A percentile compares a stretch with the other conserved stretches of the same genome.
These are phyloP conservation scores for Recurvomyces mirabilis DNA, from an alignment of 495 filamentous ascomycete genomes.

Conservation along the genomic window DNA sequence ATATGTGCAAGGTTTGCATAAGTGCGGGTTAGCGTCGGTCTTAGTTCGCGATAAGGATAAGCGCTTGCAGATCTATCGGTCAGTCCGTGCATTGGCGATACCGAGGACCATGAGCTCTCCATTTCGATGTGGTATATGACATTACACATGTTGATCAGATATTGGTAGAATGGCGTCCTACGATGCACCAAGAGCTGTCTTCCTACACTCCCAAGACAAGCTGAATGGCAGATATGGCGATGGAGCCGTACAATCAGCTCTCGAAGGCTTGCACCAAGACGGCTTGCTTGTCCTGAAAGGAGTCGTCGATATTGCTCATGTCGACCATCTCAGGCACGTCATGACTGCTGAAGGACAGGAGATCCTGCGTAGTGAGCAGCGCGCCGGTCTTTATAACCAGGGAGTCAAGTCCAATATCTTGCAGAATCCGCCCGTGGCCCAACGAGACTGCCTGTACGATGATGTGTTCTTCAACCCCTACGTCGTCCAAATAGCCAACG, in stretches of 20 bases:
- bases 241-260: background rate
- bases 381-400: constrained; percentile 42
- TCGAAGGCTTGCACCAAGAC: constrained; percentile 34
- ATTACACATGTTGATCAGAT: too few relatives aligned
- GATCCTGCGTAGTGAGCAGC: constrained; percentile 28
- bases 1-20: too few relatives aligned
- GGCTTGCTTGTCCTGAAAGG: constrained; percentile 49
- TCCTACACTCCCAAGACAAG: background rate
- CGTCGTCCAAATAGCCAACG: background rate
- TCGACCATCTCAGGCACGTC: constrained; percentile 40
- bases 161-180: too few relatives aligned
- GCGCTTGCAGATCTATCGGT: too few relatives aligned
- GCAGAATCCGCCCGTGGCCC: constrained; percentile 39
- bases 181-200: background rate
- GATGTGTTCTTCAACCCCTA: constrained; percentile 18
- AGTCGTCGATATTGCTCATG: constrained; percentile 32
- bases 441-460: constrained; percentile 4
- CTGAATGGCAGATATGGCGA: background rate
- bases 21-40: too few relatives aligned
- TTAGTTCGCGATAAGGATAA: too few relatives aligned
- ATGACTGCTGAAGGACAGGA: constrained; percentile 41
- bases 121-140: too few relatives aligned
- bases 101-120: too few relatives aligned
- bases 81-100: too few relatives aligned
- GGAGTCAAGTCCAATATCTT: constrained; percentile 42